Conservation (phyloP, 106 monocot genomes). For the Phalaenopsis aphrodite region DNA sequence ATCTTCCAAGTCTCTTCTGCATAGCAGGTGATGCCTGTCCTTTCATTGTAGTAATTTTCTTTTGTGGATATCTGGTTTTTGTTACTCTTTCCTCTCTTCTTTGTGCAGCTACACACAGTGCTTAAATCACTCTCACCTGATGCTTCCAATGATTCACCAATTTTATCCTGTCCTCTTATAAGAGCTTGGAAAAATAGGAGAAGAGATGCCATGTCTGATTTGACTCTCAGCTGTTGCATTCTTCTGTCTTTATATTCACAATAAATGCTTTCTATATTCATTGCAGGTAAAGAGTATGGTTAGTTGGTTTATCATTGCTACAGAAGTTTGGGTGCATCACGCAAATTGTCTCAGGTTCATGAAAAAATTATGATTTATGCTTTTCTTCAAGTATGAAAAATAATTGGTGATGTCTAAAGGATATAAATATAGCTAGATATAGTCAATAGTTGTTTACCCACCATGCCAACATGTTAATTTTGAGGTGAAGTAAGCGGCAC, state of each 20-base stretch:
- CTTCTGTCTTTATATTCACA: not conserved
- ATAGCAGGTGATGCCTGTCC: not conserved
- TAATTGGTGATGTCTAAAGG: not conserved
- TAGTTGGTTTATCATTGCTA: not conserved
- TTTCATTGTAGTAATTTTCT: not conserved
- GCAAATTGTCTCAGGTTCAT: not conserved
- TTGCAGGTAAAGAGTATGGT: not conserved
- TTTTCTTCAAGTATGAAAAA: not conserved
- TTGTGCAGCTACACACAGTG: not conserved
- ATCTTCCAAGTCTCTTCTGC: conserved; percentile 13
- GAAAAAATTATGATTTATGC: not conserved
- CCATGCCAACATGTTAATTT: not conserved
- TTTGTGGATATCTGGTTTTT: not conserved
- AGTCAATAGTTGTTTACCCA: not conserved
- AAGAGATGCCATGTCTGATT: conserved; percentile 17
- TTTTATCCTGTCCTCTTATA: conserved; percentile 6
- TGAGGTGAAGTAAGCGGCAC: not conserved
- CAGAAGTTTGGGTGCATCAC: not conserved
- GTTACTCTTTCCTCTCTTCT: not conserved
- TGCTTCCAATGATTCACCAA: not conserved
- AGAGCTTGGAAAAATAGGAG: conserved; percentile 17
- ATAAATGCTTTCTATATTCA: not conserved
- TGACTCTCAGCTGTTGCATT: not conserved
- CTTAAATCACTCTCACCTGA: not conserved
- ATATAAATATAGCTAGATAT: not conserved